A percentile compares a stretch with the other conserved stretches of the same genome.
Conservation (phyloP, 1,284 basidiomycete genomes). For the Cystobasidiaceae sp. region DNA sequence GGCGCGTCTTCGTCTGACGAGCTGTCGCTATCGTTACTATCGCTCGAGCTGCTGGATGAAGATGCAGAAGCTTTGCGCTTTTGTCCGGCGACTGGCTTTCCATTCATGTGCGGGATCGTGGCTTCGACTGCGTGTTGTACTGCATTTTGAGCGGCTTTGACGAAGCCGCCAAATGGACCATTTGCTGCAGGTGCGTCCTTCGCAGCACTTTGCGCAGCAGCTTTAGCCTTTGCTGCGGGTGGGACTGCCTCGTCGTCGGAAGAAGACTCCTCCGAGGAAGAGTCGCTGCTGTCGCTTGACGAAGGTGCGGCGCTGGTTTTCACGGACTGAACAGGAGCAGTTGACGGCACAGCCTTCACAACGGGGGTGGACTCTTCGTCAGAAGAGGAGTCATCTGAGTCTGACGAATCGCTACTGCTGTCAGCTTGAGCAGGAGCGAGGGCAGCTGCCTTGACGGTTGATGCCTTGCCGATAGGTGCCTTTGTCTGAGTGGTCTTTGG, state of each 20-base stretch:
- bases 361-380: slow-evolving; percentile 30
- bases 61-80: slow-evolving; percentile 7
- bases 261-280: slow-evolving; percentile 6
- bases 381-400: slow-evolving; percentile 30
- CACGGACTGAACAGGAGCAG: background rate
- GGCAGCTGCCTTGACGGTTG: slow-evolving; percentile 12
- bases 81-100: background rate
- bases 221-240: background rate
- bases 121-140: slow-evolving; percentile 1
- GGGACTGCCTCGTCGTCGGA: slow-evolving; percentile 2
- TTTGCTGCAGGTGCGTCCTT: background rate
- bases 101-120: background rate
- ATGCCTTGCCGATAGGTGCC: too few species aligned
- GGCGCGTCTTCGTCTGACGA: slow-evolving; percentile 37
- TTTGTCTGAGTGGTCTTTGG: too few species aligned
- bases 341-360: background rate
- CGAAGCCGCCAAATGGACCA: slow-evolving; percentile 24
- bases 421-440: too few species aligned
- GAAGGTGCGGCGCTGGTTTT: background rate
- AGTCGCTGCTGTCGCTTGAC: slow-evolving; percentile 18
- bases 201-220: background rate
- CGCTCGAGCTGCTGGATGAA: slow-evolving; percentile 2
- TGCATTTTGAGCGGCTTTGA: slow-evolving; percentile 19
- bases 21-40: background rate
- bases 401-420: slow-evolving; percentile 24